Evolutionary conservation across 2,329 filamentous ascomycete species (phyloP).

Genomic region (Monilinia laxa): DNA sequence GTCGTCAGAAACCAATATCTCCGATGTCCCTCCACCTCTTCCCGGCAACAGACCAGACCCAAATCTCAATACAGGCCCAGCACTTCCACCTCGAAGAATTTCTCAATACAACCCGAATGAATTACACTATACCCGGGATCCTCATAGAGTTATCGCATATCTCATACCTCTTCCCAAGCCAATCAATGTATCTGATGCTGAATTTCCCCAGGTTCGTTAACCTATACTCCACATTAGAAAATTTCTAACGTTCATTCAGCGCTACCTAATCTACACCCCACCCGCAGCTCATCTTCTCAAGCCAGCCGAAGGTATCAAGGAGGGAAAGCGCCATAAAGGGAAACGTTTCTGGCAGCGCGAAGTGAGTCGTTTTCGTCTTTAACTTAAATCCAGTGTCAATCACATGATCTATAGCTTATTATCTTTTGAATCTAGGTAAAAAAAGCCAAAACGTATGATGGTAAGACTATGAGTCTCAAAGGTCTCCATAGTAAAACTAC

Average conservation of each 20-base stretch:
- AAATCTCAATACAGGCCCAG: not conserved
- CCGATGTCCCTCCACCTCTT: not conserved
- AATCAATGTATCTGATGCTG: constrained; percentile 12
- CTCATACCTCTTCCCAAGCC: constrained; percentile 27
- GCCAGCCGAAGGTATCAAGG: constrained; percentile 24
- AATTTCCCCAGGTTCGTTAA: constrained; percentile 16
- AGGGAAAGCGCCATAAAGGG: constrained; percentile 21
- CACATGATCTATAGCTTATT: not conserved
- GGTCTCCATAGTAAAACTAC: constrained; percentile 27
- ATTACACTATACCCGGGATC: constrained; percentile 24
- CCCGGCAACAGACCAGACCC: not conserved
- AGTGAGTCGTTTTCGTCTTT: constrained; percentile 7
- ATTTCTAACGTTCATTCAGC: constrained; percentile 15
- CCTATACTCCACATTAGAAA: not conserved
- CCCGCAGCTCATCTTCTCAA: constrained; percentile 25
- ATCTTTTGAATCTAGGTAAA: constrained; percentile 20
- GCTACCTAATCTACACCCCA: constrained; percentile 27
- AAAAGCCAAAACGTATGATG: constrained; percentile 27
- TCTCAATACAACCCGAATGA: constrained; percentile 13
- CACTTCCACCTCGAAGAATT: constrained; percentile 17
- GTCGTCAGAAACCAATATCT: not conserved
- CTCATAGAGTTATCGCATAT: constrained; percentile 25
- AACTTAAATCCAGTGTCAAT: not conserved
- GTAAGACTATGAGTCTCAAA: constrained; percentile 24
- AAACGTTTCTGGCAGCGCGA: constrained; percentile 27